Conservation (phyloP, 2,329 filamentous ascomycete species). For the Alternaria viburni region DNA sequence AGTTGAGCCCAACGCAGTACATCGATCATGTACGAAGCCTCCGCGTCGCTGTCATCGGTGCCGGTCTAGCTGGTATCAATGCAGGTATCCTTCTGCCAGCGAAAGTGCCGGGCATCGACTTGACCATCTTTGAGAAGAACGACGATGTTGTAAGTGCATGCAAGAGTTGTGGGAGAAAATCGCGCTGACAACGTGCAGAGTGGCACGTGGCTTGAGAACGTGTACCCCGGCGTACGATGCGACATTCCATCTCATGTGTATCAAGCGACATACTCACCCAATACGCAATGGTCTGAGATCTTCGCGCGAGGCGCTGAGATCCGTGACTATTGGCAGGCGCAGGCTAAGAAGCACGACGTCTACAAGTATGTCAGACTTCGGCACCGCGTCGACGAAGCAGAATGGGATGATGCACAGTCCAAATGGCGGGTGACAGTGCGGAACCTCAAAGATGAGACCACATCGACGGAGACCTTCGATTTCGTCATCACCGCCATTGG, state of each 20-base stretch:
- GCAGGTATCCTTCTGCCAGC: conserved; percentile 70
- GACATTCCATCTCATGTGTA: conserved; percentile 50
- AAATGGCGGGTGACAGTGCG: conserved; percentile 66
- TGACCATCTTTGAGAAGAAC: conserved; percentile 59
- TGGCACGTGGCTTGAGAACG: conserved; percentile 48
- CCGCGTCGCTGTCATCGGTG: conserved; percentile 67
- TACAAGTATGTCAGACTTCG: conserved; percentile 49
- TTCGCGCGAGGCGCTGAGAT: conserved; percentile 53
- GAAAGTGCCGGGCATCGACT: conserved; percentile 71
- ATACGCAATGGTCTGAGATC: conserved; percentile 52
- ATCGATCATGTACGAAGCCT: conserved; percentile 42
- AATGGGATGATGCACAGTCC: conserved; percentile 51
- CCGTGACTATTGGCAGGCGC: conserved; percentile 49
- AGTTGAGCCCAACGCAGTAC: conserved; percentile 32
- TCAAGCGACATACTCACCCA: conserved; percentile 52
- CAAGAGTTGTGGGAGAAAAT: neutral
- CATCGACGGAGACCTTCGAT: conserved; percentile 34
- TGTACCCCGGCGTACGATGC: conserved; percentile 42
- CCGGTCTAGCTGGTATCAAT: conserved; percentile 67
- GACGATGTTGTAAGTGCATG: conserved; percentile 45
- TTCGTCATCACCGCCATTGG: conserved; percentile 49
- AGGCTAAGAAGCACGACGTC: conserved; percentile 49
- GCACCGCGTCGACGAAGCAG: conserved; percentile 46
- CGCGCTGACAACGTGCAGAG: conserved; percentile 9
- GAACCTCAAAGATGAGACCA: conserved; percentile 53